Base-by-base conservation (phyloP, 495 filamentous ascomycete genomes). In the Aspergillus carlsbadensis region DNA sequence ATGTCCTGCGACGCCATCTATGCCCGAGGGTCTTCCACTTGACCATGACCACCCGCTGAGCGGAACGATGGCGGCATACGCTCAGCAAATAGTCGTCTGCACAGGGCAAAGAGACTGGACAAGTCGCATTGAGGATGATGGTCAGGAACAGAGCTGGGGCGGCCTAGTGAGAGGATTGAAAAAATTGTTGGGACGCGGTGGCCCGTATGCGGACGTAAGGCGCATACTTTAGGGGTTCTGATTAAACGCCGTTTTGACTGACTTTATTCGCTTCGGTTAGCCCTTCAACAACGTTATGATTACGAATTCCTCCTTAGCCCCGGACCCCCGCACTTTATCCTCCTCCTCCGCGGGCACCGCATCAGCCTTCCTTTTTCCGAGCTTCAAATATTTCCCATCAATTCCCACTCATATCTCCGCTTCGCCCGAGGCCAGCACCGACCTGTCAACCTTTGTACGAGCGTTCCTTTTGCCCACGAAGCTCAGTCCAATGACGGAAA, bases 21-120 rank as follows among this genome's bases (percentile, higher is more conserved):
- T 86, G 67, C 90, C 91, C 3, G 71, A 77, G 4, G 84, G 80
- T 2, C 71, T 93, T n/a, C 81, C 84, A 13, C 94, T 97, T 56
- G 91, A 97, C 68, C 79, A 80, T 59, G 69, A 80, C 31, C 84
- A 81, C 49, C 72, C 80, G 3, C 69, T 98, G 41, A 85, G 84
- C 63, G 85, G 86, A 15, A 87, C 90, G 4, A 89, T 96, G 73
- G 79, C 88, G 5, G 70, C 76, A n/a, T 94, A 96, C 67, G 78
- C 84, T 15, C 84, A 91, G 59, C 92, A 98, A 52, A 78, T 97
- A 4, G 67, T 98, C 3, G 77, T 97, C 14, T 89, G 84, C 54
- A 96, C 92, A 0, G 91, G 90, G 7, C 81, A 84, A 54, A 64
- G 76, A 18, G 89, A 97, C 68, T 98, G 94, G 94, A 79, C 79